Base-by-base conservation (phyloP, 495 filamentous ascomycete genomes). In the Penicillium chermesinum region DNA sequence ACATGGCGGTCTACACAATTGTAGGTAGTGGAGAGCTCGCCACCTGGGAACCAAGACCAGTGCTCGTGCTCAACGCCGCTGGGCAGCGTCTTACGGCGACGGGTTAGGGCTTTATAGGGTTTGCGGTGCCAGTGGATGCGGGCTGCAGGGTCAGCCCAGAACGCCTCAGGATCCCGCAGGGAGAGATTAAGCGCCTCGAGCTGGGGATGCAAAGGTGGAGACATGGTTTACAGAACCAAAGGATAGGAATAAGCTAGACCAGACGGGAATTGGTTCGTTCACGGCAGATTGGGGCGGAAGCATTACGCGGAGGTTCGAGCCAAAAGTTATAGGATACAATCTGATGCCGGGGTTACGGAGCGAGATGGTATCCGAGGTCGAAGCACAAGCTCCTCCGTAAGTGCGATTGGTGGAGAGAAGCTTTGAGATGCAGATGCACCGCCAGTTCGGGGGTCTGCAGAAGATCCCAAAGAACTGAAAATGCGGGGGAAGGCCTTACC, bases 1-100 rank as follows among this genome's bases (percentile, higher is more conserved):
- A 96, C 89, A 65, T 96, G 91, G 15, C 91, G 77, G 62, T 95
- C 91, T 21, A 96, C 70, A 55, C 89, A 93, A 61, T 96, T 96
- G 66, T 86, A 95, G 42, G 82, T 84, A 0, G 90, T 95, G 19
- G 87, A 94, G 58, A 96, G 86, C 68, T 91, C 82, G 38, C 91
- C 91, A 46, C 80, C 87, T 0, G 88, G 82, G 54, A 96, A 96
- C 91, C 89, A 96, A 22, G 79, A 78, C 87, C 89, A 96, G 57
- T 84, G 69, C 19, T 70, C 63, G 53, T 85, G 76, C 21, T 53
- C 60, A 39, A 58, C 58, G 5, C 76, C 78, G 46, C 66, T 74
- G 21, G 68, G 49, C 2, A 84, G 67, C 5, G 62, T 71, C 48
- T 79, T 80, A 8, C 64, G 72, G n/a, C 57, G 59, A 7, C 55